Percentiles rank a stretch among this genome's conserved stretches.
Evolutionary conservation across 2,329 filamentous ascomycete genomes (phyloP).

Genomic region (Colletotrichum tamarilloi): DNA sequence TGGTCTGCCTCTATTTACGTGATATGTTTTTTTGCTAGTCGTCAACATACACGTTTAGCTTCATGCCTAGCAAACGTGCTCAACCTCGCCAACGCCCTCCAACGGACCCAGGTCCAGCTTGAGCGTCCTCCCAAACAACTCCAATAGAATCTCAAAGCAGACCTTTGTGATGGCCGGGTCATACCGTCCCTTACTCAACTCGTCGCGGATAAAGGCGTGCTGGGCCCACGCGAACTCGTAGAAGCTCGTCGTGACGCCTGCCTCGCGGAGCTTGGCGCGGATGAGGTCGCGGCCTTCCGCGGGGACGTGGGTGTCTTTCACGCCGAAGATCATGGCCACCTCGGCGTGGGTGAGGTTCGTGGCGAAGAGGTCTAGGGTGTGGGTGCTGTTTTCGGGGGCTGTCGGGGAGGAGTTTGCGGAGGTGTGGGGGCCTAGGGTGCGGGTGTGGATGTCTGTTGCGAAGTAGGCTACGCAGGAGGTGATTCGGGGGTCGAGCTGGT

Average conservation of each 20-base stretch:
- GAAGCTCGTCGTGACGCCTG: conserved; percentile 80
- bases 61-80: conserved; percentile 84
- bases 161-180: conserved; percentile 88
- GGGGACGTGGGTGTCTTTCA: conserved; percentile 91
- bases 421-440: conserved; percentile 74
- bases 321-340: conserved; percentile 89
- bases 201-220: conserved; percentile 94
- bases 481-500: conserved; percentile 77
- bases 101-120: conserved; percentile 81
- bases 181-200: conserved; percentile 92
- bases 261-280: conserved; percentile 81
- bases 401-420: conserved; percentile 58
- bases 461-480: conserved; percentile 87
- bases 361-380: conserved; percentile 65
- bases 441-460: conserved; percentile 88
- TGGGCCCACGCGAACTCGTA: conserved; percentile 95
- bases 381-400: conserved; percentile 52
- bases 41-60: too few relatives aligned
- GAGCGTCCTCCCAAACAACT: conserved; percentile 83
- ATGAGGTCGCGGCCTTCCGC: conserved; percentile 86
- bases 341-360: conserved; percentile 80
- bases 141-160: conserved; percentile 90
- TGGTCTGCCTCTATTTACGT: too few relatives aligned
- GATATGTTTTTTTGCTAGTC: too few relatives aligned
- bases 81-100: conserved; percentile 71